Base-by-base conservation (phyloP, 495 filamentous ascomycete genomes). In the Xylaria cubensis region DNA sequence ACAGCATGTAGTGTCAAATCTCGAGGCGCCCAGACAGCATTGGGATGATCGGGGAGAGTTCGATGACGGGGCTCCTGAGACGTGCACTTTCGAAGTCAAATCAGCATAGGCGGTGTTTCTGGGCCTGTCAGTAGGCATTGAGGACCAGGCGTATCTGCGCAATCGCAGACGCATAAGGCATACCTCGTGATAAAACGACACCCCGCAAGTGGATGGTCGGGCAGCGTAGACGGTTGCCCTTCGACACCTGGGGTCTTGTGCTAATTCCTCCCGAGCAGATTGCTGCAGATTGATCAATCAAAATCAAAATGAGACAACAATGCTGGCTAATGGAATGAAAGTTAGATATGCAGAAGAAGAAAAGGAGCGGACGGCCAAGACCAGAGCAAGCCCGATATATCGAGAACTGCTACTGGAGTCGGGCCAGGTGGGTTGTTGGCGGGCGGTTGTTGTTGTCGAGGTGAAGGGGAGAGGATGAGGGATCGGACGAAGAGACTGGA, bases 311-410 rank as follows among this genome's bases (percentile, higher is more conserved):
- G 72, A 53, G 75, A 65, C 74, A 74, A 77, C 70, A 74, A 77
- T 73, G 75, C 75, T 73, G 68, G 74, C 71, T 76, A 77, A 73
- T 72, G 66, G 76, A 75, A 77, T 74, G 58, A 76, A 64, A 67
- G 78, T 69, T 61, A 72, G 76, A 59, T 66, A 72, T 74, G 58
- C 34, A 70, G 41, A 65, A 71, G 41, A 61, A 71, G 61, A 72
- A 85, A 86, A 85, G 81, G 84, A 85, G 82, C 82, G 84, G 84
- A 85, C 84, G 84, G 84, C 75, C 84, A 84, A 84, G 80, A 81
- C 84, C 84, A 85, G 78, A 78, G 84, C 82, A 83, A 84, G 82
- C 82, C 82, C 77, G 65, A 63, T 55, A 74, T 65, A 53, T 68
- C 74, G 71, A 82, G 83, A 82, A 81, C 69, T 85, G 83, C 83